Base-by-base conservation (phyloP, 2,329 filamentous ascomycete species). In the Fusarium sp. region DNA sequence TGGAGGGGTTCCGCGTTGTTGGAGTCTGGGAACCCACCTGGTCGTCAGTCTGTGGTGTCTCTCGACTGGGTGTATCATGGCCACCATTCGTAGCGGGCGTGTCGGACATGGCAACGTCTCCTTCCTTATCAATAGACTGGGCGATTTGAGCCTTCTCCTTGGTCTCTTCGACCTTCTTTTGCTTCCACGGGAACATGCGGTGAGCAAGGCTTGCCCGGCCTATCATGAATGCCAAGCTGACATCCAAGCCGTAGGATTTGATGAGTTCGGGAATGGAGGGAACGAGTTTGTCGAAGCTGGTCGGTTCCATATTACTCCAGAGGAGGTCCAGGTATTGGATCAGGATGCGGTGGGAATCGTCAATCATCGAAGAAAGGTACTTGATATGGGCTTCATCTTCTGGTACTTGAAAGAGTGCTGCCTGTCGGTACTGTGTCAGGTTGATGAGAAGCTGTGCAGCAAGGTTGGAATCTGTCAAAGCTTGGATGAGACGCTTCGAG, bases 291-390 rank as follows among this genome's bases (percentile, higher is more conserved):
- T 97, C 92, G 65, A 98, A 98, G 21, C 94, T 89, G 39, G 91
- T 88, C 0, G 89, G 84, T 0, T 90, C 85, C 30, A 98, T 81
- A 75, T 94, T 97, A 77, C 89, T 92, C 76, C 92, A 91, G 31
- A 99, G 85, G 9, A 98, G 86, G 74, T 98, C 96, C 19, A 98
- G 85, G 76, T 97, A 99, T 75, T 98, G 94, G 25, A 89, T 87
- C 25, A 98, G 85, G 11, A 94, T 91, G 63, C 92, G 89, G 71
- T 97, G 93, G 21, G 97, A 91, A 77, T 97, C 94, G 77, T 99
- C 96, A 54, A 97, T 88, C 70, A 97, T 90, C 53, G 93, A 93
- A 4, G 93, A 92, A 14, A 98, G 82, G 44, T 94, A 90, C 79
- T 99, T 99, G 77, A 98, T 90, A 65, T 97, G 94, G 0, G 92